These are phyloP conservation scores for Neofusicoccum sp. DNA, from an alignment of 2,329 filamentous ascomycete species.

Conservation along the genomic window DNA sequence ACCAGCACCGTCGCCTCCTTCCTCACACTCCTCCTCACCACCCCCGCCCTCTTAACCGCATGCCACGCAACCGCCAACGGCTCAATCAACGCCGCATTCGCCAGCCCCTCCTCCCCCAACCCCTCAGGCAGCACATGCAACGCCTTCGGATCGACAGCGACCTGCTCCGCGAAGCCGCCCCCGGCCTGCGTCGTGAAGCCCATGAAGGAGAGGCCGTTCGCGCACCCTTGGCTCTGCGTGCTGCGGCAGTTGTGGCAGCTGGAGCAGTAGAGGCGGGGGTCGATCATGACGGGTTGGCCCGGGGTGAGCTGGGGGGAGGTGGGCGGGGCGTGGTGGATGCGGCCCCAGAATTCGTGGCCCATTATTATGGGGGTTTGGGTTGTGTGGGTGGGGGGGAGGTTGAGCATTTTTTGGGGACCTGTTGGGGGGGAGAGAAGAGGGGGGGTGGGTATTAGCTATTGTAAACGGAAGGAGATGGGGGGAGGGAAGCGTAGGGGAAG, in stretches of 20 bases:
- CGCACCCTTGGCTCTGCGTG: conserved; percentile 26
- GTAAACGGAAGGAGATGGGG: neutral
- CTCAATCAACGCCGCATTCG: conserved; percentile 59
- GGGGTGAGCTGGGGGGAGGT: conserved; percentile 23
- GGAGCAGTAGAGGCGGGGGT: conserved; percentile 31
- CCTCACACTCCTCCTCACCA: conserved; percentile 18
- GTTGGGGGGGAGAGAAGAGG: neutral
- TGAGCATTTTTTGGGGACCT: conserved; percentile 25
- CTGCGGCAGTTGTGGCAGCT: conserved; percentile 25
- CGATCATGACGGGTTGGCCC: conserved; percentile 30
- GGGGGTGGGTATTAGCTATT: neutral
- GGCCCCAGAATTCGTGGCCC: conserved; percentile 30
- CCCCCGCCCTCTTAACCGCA: conserved; percentile 32
- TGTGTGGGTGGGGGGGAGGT: conserved; percentile 26
- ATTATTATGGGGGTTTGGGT: conserved; percentile 28
- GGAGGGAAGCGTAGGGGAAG: no score
- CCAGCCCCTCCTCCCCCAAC: conserved; percentile 46
- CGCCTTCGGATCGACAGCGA: conserved; percentile 51
- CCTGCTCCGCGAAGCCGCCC: conserved; percentile 56
- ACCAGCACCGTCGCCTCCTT: conserved; percentile 52
- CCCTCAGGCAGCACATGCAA: conserved; percentile 51
- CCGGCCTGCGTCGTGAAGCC: conserved; percentile 32
- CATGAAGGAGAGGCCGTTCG: conserved; percentile 25
- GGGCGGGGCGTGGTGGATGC: neutral
- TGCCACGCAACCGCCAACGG: conserved; percentile 66